phyloP scores from a whole-genome alignment of 345 rosid genomes.

The Arabidopsis arenosa region DNA sequence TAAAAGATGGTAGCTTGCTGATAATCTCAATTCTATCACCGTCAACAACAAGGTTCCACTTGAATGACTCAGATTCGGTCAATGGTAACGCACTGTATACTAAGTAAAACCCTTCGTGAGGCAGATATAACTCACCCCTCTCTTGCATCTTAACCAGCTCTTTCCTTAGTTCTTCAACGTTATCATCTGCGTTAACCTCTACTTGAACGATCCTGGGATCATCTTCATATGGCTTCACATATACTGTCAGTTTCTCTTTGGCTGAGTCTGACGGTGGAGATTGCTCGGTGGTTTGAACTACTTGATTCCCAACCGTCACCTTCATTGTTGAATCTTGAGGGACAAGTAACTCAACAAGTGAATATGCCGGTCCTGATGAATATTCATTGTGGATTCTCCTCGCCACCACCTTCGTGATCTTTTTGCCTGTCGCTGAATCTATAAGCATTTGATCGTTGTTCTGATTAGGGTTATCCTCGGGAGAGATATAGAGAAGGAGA shows the following conservation, averaged over 20 bases:
- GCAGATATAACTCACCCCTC: constrained; percentile 54
- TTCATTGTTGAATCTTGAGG: too few relatives aligned
- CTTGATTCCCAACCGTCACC: not conserved
- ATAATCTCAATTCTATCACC: not conserved
- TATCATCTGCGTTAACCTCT: constrained; percentile 59
- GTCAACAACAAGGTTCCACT: not conserved
- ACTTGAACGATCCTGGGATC: constrained; percentile 50
- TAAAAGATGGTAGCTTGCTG: too few relatives aligned
- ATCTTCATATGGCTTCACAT: constrained; percentile 20
- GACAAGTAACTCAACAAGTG: not conserved
- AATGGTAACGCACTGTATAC: constrained; percentile 47
- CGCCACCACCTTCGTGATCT: too few relatives aligned
- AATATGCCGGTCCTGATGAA: not conserved
- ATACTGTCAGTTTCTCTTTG: constrained; percentile 50
- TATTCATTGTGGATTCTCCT: too few relatives aligned
- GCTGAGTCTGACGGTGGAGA: not conserved
- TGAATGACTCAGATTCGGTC: not conserved
- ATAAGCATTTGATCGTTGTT: too few relatives aligned
- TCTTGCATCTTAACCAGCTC: constrained; percentile 63
- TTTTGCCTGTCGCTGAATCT: too few relatives aligned
- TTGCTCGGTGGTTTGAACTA: not conserved
- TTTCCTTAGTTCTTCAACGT: constrained; percentile 66
- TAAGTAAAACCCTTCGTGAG: constrained; percentile 67
- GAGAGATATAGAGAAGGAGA: constrained; percentile 53
- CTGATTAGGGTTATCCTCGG: not conserved